A percentile compares a stretch with the other conserved stretches of the same genome.
phyloP scores from a whole-genome alignment of 345 rosid genomes.

The Linum usitatissimum region DNA sequence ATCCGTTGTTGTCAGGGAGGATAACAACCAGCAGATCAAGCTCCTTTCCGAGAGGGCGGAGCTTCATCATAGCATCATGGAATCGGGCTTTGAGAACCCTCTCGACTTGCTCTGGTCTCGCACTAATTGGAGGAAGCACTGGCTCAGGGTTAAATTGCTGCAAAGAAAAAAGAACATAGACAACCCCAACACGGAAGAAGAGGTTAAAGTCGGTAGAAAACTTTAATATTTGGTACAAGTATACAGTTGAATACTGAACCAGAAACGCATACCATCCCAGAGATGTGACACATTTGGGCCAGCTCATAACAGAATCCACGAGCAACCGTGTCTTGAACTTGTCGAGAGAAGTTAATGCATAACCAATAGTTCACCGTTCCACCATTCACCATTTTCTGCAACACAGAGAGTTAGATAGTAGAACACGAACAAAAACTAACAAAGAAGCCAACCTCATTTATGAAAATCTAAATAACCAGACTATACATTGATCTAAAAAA shows the following conservation, averaged over 20 bases:
- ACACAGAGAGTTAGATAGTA: neutral
- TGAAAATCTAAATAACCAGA: neutral
- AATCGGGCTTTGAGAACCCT: slow-evolving; percentile 63
- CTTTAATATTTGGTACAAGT: neutral
- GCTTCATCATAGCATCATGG: slow-evolving; percentile 71
- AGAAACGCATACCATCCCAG: slow-evolving; percentile 72
- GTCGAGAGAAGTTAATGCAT: slow-evolving; percentile 83
- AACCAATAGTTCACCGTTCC: slow-evolving; percentile 85
- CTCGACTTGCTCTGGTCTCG: slow-evolving; percentile 93
- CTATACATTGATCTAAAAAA: slow-evolving; percentile 36
- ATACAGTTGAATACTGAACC: neutral
- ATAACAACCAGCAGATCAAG: slow-evolving; percentile 91
- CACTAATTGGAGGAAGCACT: slow-evolving; percentile 51
- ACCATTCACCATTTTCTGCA: slow-evolving; percentile 98
- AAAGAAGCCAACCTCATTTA: neutral
- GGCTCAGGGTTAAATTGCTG: slow-evolving; percentile 75
- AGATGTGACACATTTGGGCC: slow-evolving; percentile 78
- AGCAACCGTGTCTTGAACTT: slow-evolving; percentile 63
- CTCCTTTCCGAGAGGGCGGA: slow-evolving; percentile 54
- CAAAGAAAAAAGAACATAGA: neutral
- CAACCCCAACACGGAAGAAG: neutral
- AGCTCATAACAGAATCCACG: slow-evolving; percentile 78
- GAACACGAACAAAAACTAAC: neutral
- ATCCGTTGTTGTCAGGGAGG: slow-evolving; percentile 93
- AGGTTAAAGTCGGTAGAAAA: neutral